phyloP scores from a whole-genome alignment of 257 asterid species.

The Avicennia marina region DNA sequence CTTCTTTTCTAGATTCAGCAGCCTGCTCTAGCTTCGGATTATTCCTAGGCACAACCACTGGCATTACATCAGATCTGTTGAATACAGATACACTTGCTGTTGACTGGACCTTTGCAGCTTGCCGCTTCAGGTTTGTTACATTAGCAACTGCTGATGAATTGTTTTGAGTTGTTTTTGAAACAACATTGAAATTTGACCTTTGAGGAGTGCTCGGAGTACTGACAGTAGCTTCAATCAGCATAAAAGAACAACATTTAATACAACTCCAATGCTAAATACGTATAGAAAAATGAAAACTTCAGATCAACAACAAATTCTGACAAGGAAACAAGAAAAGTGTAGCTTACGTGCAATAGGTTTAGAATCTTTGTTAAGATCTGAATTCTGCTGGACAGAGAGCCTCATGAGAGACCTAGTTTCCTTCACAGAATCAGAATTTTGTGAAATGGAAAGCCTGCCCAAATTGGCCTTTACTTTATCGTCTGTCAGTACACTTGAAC shows the following conservation, averaged over 20 bases:
- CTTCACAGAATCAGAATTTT: conserved; percentile 64
- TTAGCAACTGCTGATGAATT: conserved; percentile 40
- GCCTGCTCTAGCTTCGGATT: conserved; percentile 61
- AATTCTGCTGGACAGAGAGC: conserved; percentile 60
- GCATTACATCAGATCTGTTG: conserved; percentile 67
- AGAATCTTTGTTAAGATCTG: conserved; percentile 68
- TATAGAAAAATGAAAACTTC: conserved; percentile 3
- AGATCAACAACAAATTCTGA: conserved; percentile 5
- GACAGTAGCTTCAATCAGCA: conserved; percentile 52
- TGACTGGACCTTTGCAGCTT: conserved; percentile 56
- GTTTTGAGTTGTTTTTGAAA: conserved; percentile 47
- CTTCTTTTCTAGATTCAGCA: conserved; percentile 78
- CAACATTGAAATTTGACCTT: conserved; percentile 44
- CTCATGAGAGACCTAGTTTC: conserved; percentile 64
- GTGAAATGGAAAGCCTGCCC: conserved; percentile 78
- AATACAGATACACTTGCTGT: conserved; percentile 36
- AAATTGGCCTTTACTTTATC: conserved; percentile 51
- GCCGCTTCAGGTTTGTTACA: conserved; percentile 56
- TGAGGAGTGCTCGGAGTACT: conserved; percentile 75
- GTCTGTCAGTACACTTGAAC: conserved; percentile 51
- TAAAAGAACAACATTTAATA: conserved; percentile 15
- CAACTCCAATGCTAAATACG: conserved; percentile 3
- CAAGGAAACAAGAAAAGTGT: conserved; percentile 19
- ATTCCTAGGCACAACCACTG: conserved; percentile 81
- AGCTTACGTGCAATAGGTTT: conserved; percentile 64